These are phyloP conservation scores for Pseudonitzschia multistriata DNA, from an alignment of 108 stramenopile species.

Conservation along the genomic window DNA sequence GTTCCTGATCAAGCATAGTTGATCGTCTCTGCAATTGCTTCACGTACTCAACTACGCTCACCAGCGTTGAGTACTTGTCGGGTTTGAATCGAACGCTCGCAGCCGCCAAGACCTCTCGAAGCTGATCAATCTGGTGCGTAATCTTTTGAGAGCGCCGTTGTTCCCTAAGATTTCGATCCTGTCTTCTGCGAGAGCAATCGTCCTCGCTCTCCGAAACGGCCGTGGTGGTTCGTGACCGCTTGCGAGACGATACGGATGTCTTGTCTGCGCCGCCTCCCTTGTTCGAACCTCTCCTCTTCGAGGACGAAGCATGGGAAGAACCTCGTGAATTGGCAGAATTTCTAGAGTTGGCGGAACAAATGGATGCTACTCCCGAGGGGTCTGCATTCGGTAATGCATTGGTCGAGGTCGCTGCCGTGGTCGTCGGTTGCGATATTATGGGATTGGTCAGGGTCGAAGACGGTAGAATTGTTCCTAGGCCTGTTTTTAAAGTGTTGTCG, in stretches of 20 bases:
- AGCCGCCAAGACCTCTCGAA: conserved; percentile 49
- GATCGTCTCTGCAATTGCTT: conserved; percentile 58
- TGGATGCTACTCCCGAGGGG: not conserved
- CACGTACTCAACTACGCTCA: conserved; percentile 71
- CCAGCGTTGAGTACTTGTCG: conserved; percentile 75
- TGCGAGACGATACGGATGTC: conserved; percentile 5
- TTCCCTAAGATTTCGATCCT: conserved; percentile 76
- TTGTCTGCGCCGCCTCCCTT: not conserved
- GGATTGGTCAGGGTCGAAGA: no score
- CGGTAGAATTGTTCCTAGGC: not conserved
- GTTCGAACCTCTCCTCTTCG: not conserved
- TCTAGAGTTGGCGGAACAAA: conserved; percentile 2
- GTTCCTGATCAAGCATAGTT: conserved; percentile 62
- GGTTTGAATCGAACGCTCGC: conserved; percentile 70
- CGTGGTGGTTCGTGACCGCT: conserved; percentile 11
- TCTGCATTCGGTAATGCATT: not conserved
- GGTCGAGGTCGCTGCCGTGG: not conserved
- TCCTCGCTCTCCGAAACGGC: conserved; percentile 75
- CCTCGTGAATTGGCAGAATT: not conserved
- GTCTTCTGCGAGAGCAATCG: conserved; percentile 50
- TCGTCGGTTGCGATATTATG: not conserved
- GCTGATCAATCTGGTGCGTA: conserved; percentile 62
- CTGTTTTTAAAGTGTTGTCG: not conserved
- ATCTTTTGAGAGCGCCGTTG: conserved; percentile 77
- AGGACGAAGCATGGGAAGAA: not conserved